A percentile compares a stretch with the other conserved stretches of the same genome.
Conservation (phyloP, 371 early-diverging fungal species). For the Apophysomyces ossiformis region DNA sequence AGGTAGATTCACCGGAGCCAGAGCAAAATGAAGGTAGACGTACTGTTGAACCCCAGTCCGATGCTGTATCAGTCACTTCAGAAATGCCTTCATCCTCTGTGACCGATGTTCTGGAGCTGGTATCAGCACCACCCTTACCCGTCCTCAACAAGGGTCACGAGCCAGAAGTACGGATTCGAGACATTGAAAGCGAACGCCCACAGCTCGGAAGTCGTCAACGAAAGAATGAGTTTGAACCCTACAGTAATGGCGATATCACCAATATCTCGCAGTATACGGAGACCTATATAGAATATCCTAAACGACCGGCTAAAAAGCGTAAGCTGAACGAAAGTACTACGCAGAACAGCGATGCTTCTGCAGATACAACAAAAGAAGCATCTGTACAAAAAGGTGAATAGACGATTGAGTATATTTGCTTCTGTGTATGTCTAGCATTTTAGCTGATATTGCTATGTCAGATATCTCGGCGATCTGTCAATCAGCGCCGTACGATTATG, state of each 20-base stretch:
- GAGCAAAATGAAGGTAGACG: neutral
- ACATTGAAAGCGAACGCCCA: conserved; percentile 49
- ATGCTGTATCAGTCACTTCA: neutral
- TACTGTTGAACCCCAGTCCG: conserved; percentile 1
- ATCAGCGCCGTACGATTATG: conserved; percentile 31
- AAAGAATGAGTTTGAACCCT: conserved; percentile 72
- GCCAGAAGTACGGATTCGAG: conserved; percentile 40
- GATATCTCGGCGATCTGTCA: conserved; percentile 21
- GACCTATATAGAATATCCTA: conserved; percentile 38
- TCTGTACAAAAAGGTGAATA: neutral
- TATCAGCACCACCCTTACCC: conserved; percentile 17
- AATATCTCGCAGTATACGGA: conserved; percentile 62
- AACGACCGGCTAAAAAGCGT: conserved; percentile 9
- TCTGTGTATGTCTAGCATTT: neutral
- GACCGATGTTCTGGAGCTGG: neutral
- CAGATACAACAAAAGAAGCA: neutral
- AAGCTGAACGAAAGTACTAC: conserved; percentile 16
- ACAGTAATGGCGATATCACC: conserved; percentile 65
- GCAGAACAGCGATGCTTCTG: conserved; percentile 10
- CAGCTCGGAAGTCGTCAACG: conserved; percentile 54
- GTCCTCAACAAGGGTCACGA: conserved; percentile 33
- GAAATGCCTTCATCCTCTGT: neutral
- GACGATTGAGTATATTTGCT: neutral
- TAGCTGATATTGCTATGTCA: neutral
- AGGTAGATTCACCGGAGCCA: neutral